Conservation (phyloP, 805 yeast species). For the Candida maesae region DNA sequence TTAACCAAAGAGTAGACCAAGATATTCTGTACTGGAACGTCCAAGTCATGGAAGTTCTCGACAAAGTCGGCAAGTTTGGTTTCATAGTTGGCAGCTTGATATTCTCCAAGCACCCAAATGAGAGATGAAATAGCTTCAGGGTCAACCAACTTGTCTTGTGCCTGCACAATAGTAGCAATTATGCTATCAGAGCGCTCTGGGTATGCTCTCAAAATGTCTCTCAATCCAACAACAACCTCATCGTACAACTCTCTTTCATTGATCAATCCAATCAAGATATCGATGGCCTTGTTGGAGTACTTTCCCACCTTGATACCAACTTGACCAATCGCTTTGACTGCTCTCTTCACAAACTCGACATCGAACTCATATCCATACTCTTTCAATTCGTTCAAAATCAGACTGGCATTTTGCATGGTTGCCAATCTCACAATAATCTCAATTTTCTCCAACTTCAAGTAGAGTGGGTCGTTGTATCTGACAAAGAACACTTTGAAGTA, state of each 20-base stretch:
- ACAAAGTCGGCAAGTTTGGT: slow-evolving; percentile 43
- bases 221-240: slow-evolving; percentile 58
- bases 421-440: slow-evolving; percentile 72
- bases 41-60: slow-evolving; percentile 54
- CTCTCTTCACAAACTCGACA: slow-evolving; percentile 63
- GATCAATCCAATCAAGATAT: slow-evolving; percentile 52
- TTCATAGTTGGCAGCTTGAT: slow-evolving; percentile 53
- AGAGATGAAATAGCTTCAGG: slow-evolving; percentile 50
- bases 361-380: slow-evolving; percentile 87
- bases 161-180: slow-evolving; percentile 50
- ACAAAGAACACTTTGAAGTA: slow-evolving; percentile 89
- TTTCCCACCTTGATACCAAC: slow-evolving; percentile 61
- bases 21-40: slow-evolving; percentile 55
- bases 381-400: slow-evolving; percentile 64
- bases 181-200: slow-evolving; percentile 48
- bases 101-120: slow-evolving; percentile 72
- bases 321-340: slow-evolving; percentile 67
- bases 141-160: slow-evolving; percentile 44
- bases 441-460: slow-evolving; percentile 70
- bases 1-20: slow-evolving; percentile 61
- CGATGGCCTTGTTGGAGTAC: slow-evolving; percentile 52
- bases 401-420: slow-evolving; percentile 51
- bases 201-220: slow-evolving; percentile 63
- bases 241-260: slow-evolving; percentile 64
- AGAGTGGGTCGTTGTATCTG: slow-evolving; percentile 80